phyloP scores from a whole-genome alignment of 2,329 filamentous ascomycete species.

The Pseudomassariella vexata region DNA sequence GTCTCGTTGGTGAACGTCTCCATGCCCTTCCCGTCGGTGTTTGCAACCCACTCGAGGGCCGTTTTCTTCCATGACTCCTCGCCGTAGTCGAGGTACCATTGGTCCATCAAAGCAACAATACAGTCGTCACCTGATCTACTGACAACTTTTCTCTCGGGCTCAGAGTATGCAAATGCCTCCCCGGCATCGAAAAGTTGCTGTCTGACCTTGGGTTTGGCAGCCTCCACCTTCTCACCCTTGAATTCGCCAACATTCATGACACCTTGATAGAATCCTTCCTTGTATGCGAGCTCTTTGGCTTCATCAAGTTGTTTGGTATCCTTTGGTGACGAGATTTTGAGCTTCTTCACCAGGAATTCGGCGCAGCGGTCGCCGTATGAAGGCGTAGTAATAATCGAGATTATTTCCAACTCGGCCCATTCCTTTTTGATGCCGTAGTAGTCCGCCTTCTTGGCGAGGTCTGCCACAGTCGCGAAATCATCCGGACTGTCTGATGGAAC shows the following conservation, averaged over 20 bases:
- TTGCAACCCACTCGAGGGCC: constrained; percentile 67
- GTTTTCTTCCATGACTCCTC: constrained; percentile 79
- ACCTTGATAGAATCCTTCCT: constrained; percentile 95
- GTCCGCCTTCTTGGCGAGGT: constrained; percentile 90
- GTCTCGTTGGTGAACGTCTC: constrained; percentile 78
- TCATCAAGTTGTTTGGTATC: constrained; percentile 85
- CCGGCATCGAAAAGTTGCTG: constrained; percentile 70
- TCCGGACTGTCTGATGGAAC: constrained; percentile 96
- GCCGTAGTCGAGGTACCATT: constrained; percentile 98
- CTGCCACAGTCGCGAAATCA: constrained; percentile 83
- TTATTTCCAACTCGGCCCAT: constrained; percentile 86
- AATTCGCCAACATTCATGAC: constrained; percentile 83
- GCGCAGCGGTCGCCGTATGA: constrained; percentile 82
- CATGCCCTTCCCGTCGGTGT: constrained; percentile 59
- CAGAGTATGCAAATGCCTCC: constrained; percentile 84
- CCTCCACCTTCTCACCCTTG: constrained; percentile 79
- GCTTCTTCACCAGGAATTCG: constrained; percentile 75
- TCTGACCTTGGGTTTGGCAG: constrained; percentile 79
- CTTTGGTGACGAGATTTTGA: constrained; percentile 97
- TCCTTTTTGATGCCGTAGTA: constrained; percentile 96
- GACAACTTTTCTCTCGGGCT: constrained; percentile 85
- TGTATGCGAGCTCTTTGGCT: constrained; percentile 95
- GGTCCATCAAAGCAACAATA: constrained; percentile 86
- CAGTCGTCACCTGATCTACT: constrained; percentile 89
- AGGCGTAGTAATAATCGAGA: constrained; percentile 85